A percentile compares a stretch with the other conserved stretches of the same genome.
phyloP scores from a whole-genome alignment of 2,329 filamentous ascomycete genomes.

The Arthrobotrys entomopaga region DNA sequence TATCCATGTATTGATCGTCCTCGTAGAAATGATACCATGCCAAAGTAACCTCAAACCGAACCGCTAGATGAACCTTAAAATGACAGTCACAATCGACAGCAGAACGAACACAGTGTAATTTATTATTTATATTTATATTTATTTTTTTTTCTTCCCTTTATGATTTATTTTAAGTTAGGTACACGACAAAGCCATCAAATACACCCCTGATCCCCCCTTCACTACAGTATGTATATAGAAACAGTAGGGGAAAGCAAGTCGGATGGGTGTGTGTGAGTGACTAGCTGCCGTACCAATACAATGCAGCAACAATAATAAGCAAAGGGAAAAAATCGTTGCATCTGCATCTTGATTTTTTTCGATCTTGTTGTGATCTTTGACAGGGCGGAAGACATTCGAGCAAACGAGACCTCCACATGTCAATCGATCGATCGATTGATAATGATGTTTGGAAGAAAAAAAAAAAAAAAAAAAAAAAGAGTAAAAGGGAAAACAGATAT shows the following conservation, averaged over 20 bases:
- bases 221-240: not conserved
- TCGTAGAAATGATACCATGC: no score
- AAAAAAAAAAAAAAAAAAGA: constrained; percentile 23
- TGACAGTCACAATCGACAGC: no score
- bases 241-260: not conserved
- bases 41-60: no score
- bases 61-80: no score
- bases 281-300: constrained; percentile 11
- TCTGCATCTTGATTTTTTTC: not conserved
- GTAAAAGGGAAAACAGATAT: constrained; percentile 20
- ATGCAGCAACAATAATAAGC: constrained; percentile 19
- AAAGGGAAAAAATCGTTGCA: constrained; percentile 1
- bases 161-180: constrained; percentile 8
- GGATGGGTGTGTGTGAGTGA: not conserved
- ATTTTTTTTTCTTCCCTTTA: constrained; percentile 3
- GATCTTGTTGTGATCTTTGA: not conserved
- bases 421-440: not conserved
- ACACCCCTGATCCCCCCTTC: not conserved
- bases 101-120: no score
- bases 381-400: constrained; percentile 7
- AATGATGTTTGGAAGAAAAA: not conserved
- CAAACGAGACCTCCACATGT: constrained; percentile 10
- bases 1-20: no score
- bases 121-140: constrained; percentile 5
- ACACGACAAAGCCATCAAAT: constrained; percentile 4